phyloP scores from a whole-genome alignment of 108 stramenopile genomes.

The Bacterosira constricta region DNA sequence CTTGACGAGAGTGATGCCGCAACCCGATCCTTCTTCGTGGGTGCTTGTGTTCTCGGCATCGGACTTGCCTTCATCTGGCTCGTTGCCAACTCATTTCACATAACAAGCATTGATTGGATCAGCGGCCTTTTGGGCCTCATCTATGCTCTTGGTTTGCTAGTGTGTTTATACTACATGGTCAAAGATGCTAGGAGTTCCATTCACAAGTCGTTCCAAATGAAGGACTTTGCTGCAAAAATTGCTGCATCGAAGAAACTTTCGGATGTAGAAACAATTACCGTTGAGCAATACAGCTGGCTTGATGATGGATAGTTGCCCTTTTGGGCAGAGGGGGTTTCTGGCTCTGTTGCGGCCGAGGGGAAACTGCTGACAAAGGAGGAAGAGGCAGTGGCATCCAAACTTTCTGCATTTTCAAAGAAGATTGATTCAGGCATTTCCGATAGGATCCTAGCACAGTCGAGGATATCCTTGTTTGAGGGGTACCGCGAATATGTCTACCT shows the following conservation, averaged over 20 bases:
- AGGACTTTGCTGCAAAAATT: slow-evolving; percentile 45
- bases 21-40: slow-evolving; percentile 59
- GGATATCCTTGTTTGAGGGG: slow-evolving; percentile 55
- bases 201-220: slow-evolving; percentile 48
- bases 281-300: slow-evolving; percentile 51
- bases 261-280: slow-evolving; percentile 24
- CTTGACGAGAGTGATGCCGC: slow-evolving; percentile 61
- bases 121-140: slow-evolving; percentile 82
- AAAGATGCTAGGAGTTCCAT: slow-evolving; percentile 54
- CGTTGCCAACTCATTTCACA: slow-evolving; percentile 76
- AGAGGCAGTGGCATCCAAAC: slow-evolving; percentile 36
- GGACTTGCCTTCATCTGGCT: slow-evolving; percentile 88
- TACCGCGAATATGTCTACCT: slow-evolving; percentile 82
- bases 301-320: slow-evolving; percentile 67
- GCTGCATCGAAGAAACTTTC: slow-evolving; percentile 14
- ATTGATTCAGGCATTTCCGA: slow-evolving; percentile 29
- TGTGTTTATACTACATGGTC: slow-evolving; percentile 80
- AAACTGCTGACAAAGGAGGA: slow-evolving; percentile 52
- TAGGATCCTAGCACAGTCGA: slow-evolving; percentile 29
- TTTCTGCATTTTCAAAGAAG: slow-evolving; percentile 17
- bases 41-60: slow-evolving; percentile 60
- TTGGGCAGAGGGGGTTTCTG: slow-evolving; percentile 47
- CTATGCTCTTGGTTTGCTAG: slow-evolving; percentile 71
- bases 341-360: slow-evolving; percentile 27
- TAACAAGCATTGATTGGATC: slow-evolving; percentile 80